phyloP scores from a whole-genome alignment of 2,329 filamentous ascomycete species.

The Coniosporium tulheliwenetii region DNA sequence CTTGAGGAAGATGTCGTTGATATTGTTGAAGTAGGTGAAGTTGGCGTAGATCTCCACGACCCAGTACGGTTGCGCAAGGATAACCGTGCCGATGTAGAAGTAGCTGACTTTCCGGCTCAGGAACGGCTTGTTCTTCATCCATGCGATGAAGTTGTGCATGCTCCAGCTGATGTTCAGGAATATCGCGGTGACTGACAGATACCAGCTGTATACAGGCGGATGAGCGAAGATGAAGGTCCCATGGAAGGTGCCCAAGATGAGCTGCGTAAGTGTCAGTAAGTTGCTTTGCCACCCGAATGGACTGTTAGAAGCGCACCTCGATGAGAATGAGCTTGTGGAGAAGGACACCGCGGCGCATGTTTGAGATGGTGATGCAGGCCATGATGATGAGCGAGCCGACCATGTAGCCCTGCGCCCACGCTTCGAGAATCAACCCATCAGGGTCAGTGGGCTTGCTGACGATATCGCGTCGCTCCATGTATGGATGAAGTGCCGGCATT shows the following conservation, averaged over 20 bases:
- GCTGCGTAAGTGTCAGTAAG: constrained; percentile 14
- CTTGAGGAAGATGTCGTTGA: constrained; percentile 34
- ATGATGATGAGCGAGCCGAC: constrained; percentile 28
- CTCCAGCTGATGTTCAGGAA: constrained; percentile 47
- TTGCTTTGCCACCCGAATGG: too few species aligned
- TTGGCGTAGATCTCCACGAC: constrained; percentile 49
- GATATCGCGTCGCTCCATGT: not conserved
- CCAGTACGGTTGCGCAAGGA: constrained; percentile 48
- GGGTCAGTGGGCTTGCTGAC: not conserved
- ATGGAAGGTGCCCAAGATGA: constrained; percentile 40
- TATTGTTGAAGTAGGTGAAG: constrained; percentile 46
- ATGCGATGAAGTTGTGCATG: constrained; percentile 50
- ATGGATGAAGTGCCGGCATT: too few species aligned
- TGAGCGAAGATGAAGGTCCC: constrained; percentile 44
- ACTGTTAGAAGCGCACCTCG: constrained; percentile 17
- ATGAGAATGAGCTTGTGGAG: constrained; percentile 36
- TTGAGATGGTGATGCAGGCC: constrained; percentile 30
- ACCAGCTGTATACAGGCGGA: constrained; percentile 45
- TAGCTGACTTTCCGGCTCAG: constrained; percentile 32
- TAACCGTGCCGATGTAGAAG: constrained; percentile 43
- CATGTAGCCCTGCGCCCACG: constrained; percentile 18
- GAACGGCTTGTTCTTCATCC: constrained; percentile 51
- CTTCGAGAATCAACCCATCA: constrained; percentile 10
- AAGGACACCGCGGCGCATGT: constrained; percentile 30
- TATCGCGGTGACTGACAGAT: constrained; percentile 43